Evolutionary conservation across 371 early-diverging fungal species (phyloP), one percentile per base, ranked within the genome.

Genomic region (Mucor piriformis): DNA sequence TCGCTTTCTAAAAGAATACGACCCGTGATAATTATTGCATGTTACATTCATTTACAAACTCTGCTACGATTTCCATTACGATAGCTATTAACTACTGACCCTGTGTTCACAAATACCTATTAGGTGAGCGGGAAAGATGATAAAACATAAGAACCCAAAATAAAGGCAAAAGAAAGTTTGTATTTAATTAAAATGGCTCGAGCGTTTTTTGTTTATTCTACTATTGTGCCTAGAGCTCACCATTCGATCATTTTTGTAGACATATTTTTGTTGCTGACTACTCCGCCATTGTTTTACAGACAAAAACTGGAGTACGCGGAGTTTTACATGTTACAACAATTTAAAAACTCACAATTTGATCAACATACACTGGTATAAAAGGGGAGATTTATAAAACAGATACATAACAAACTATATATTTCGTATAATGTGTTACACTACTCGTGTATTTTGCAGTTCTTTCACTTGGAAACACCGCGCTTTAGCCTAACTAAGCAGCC

Each of bases 11-110:
- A 51, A 51, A 50, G 57, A 50, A 50, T 55, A 50, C 40, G 63
- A 50, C 63, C 63, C 63, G 51, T 63, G 63, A 63, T 56, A 34
- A 46, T 32, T 44, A 56, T 63, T 63, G 29, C 29, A 63, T 50
- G 63, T 63, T 63, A 63, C 63, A 63, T 63, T 44, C 27, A 43
- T 21, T 48, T 61, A 27, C 46, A 24, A 46, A 48, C 35, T 32
- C 61, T 61, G 54, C 61, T 54, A 61, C 48, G 49, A 53, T 54
- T 61, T 53, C 48, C 37, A 61, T 54, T 61, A 48, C 61, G 54
- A 54, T 54, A 61, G 61, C 32, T n/a, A 11, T 57, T 48, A 21
- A 16, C 33, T 46, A 27, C 25, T 60, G 53, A 60, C 53, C 54
- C 46, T 60, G 61, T 60, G 54, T 54, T 47, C 54, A 43, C 21